These are phyloP conservation scores for Zasmidium cellare DNA, from an alignment of 2,329 filamentous ascomycete species.

Conservation along the genomic window DNA sequence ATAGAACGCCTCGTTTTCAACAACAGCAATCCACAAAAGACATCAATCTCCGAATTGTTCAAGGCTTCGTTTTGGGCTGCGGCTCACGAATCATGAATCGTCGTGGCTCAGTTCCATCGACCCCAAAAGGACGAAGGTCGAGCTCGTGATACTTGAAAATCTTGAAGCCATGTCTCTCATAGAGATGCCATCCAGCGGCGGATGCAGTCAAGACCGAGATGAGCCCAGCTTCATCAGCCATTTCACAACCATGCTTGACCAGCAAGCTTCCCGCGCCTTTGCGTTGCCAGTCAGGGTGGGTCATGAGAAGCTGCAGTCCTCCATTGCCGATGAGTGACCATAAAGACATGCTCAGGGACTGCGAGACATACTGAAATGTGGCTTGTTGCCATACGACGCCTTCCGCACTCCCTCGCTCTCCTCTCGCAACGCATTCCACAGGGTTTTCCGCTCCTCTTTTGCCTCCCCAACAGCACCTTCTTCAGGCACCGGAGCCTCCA, in stretches of 20 bases:
- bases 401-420: constrained; percentile 16
- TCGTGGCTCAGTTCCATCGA: constrained; percentile 21
- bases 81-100: constrained; percentile 19
- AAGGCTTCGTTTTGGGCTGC: neutral
- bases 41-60: neutral
- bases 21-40: too few relatives aligned
- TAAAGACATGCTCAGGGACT: neutral
- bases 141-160: constrained; percentile 18
- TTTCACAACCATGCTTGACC: constrained; percentile 38
- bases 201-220: constrained; percentile 38
- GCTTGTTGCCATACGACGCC: constrained; percentile 13
- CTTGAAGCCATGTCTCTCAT: constrained; percentile 38
- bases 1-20: too few relatives aligned
- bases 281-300: constrained; percentile 40
- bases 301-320: constrained; percentile 33
- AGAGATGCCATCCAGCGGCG: constrained; percentile 33
- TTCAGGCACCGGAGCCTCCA: neutral
- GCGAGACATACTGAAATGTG: constrained; percentile 21
- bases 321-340: neutral
- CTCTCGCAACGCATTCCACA: constrained; percentile 10
- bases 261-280: constrained; percentile 42
- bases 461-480: neutral
- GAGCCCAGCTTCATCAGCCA: constrained; percentile 39
- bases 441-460: neutral
- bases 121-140: constrained; percentile 26